A percentile compares a stretch with the other conserved stretches of the same genome.
Evolutionary conservation across 1,284 basidiomycete genomes (phyloP).

Genomic region (Naganishia liquefaciens): DNA sequence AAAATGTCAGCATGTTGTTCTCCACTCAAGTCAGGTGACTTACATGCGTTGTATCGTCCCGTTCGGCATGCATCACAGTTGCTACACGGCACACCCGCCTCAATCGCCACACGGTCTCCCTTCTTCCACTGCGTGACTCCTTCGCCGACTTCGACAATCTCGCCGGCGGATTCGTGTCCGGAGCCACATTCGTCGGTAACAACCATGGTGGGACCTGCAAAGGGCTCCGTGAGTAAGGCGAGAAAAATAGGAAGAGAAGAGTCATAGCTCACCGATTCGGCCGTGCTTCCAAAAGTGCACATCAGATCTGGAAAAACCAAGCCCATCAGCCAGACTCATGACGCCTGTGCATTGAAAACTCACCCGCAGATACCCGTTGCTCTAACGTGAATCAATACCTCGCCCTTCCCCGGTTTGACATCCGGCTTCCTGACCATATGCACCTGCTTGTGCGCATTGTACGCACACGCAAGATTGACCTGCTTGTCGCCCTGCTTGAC

Average conservation of each 20-base stretch:
- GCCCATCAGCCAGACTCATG: neutral
- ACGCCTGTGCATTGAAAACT: slow-evolving; percentile 29
- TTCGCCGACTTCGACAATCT: slow-evolving; percentile 55
- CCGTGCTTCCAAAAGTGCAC: slow-evolving; percentile 61
- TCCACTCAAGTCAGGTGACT: slow-evolving; percentile 30
- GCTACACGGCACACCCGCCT: slow-evolving; percentile 59
- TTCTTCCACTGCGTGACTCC: slow-evolving; percentile 52
- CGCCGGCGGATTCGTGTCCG: slow-evolving; percentile 56
- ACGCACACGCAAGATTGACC: slow-evolving; percentile 52
- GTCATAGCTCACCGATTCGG: slow-evolving; percentile 42
- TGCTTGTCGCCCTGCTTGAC: slow-evolving; percentile 34
- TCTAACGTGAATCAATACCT: slow-evolving; percentile 54
- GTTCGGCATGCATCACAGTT: slow-evolving; percentile 57
- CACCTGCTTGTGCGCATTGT: slow-evolving; percentile 53
- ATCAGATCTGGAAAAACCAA: slow-evolving; percentile 47
- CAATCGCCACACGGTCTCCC: slow-evolving; percentile 58
- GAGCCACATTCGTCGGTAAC: slow-evolving; percentile 54
- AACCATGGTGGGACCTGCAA: slow-evolving; percentile 45
- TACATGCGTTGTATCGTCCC: slow-evolving; percentile 59
- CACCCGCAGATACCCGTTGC: slow-evolving; percentile 57
- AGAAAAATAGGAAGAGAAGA: neutral
- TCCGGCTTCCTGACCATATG: slow-evolving; percentile 53
- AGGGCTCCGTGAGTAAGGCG: neutral
- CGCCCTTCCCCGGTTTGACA: slow-evolving; percentile 48
- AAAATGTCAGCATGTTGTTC: neutral